Evolutionary conservation across 768 basidiomycete species (phyloP).

Genomic region (Russula sp.): DNA sequence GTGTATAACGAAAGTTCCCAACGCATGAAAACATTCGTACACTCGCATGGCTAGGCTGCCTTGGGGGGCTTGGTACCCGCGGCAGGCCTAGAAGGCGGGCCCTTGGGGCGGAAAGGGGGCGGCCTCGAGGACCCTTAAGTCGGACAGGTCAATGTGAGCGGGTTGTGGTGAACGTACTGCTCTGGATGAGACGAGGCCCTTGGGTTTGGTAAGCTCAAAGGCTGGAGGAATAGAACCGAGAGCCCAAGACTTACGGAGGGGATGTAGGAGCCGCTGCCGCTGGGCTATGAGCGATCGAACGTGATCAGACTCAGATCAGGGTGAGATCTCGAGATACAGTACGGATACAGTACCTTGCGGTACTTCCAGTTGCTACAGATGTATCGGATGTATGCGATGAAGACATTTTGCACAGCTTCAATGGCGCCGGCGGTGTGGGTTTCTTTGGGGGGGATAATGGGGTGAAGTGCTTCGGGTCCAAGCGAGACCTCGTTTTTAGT

Average conservation of each 20-base stretch:
- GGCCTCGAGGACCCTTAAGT: background rate
- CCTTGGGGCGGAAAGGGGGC: slow-evolving; percentile 5
- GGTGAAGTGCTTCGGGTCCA: background rate
- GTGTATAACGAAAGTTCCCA: background rate
- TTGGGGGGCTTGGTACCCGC: background rate
- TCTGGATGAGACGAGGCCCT: background rate
- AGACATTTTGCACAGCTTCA: background rate
- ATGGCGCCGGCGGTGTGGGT: background rate
- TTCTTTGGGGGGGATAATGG: background rate
- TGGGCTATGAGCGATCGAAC: background rate
- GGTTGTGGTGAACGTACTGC: background rate
- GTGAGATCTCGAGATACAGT: background rate
- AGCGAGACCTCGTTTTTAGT: background rate
- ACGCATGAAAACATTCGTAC: background rate
- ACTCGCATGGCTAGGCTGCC: too few relatives aligned
- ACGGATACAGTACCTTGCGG: background rate
- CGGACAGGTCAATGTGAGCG: background rate
- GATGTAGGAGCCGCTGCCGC: background rate
- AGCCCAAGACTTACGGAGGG: background rate
- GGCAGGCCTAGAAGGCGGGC: background rate
- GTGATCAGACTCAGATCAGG: background rate
- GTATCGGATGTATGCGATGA: background rate
- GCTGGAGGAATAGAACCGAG: too few relatives aligned
- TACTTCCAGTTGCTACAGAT: background rate
- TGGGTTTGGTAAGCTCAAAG: background rate